A percentile compares a stretch with the other conserved stretches of the same genome.
Conservation (phyloP, 1,139 yeast species). For the Candida gigantensis region DNA sequence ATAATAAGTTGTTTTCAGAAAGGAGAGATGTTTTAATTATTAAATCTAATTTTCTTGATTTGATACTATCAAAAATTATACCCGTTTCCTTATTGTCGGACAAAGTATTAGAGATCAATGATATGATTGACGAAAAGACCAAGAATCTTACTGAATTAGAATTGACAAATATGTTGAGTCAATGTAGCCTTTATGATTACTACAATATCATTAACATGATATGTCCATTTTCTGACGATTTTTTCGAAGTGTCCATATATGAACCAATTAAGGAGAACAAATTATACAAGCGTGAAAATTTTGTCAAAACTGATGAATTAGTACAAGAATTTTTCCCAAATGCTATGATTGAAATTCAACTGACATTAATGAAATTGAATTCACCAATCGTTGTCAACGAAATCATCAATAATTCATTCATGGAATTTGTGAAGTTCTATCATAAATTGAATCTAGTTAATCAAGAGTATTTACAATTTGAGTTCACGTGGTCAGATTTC, state of each 20-base stretch:
- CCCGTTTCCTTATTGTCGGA: constrained; percentile 44
- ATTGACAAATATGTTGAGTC: constrained; percentile 43
- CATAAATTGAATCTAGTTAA: constrained; percentile 44
- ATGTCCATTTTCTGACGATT: constrained; percentile 55
- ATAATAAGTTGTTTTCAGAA: constrained; percentile 25
- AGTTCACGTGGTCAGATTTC: constrained; percentile 52
- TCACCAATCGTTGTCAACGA: constrained; percentile 64
- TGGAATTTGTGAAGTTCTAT: constrained; percentile 55
- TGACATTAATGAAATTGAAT: constrained; percentile 54
- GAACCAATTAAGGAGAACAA: constrained; percentile 66
- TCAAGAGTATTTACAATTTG: constrained; percentile 40
- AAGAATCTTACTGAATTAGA: constrained; percentile 42
- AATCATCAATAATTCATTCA: constrained; percentile 50
- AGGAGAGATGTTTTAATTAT: constrained; percentile 44
- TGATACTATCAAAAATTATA: constrained; percentile 55
- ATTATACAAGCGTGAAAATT: constrained; percentile 47
- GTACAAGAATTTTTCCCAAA: constrained; percentile 57
- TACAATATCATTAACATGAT: constrained; percentile 69
- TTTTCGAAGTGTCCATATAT: constrained; percentile 56
- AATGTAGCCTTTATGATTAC: constrained; percentile 55
- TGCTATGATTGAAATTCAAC: constrained; percentile 64
- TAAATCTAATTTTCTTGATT: constrained; percentile 60
- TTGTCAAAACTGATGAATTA: constrained; percentile 42
- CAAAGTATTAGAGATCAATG: constrained; percentile 41
- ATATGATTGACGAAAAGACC: constrained; percentile 33